phyloP scores from a whole-genome alignment of 2,329 filamentous ascomycete species.

The Diaporthe capsici region DNA sequence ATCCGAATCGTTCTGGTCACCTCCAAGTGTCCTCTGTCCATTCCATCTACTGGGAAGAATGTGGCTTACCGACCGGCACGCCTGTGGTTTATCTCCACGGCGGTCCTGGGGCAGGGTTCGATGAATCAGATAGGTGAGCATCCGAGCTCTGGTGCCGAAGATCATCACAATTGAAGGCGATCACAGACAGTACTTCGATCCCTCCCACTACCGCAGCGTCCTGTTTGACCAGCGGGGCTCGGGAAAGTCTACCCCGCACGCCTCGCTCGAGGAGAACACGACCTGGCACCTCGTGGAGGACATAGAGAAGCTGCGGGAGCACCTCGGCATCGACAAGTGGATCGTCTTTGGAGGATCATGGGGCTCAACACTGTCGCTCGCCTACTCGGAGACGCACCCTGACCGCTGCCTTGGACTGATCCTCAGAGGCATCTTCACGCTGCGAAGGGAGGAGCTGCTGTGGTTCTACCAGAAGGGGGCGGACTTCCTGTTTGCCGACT shows the following conservation, averaged over 20 bases:
- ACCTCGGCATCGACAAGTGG: slow-evolving; percentile 55
- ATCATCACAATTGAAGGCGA: slow-evolving; percentile 47
- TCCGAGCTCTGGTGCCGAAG: neutral
- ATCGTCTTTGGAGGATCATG: slow-evolving; percentile 58
- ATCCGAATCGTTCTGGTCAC: slow-evolving; percentile 45
- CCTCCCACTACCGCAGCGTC: slow-evolving; percentile 50
- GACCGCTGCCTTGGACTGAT: slow-evolving; percentile 51
- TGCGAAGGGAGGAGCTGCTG: slow-evolving; percentile 53
- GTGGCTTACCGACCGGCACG: slow-evolving; percentile 43
- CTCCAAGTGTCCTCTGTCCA: slow-evolving; percentile 48
- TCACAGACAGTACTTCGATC: slow-evolving; percentile 56
- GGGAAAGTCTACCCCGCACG: slow-evolving; percentile 54
- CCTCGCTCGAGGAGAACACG: slow-evolving; percentile 54
- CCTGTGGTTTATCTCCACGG: slow-evolving; percentile 59
- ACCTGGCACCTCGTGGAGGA: slow-evolving; percentile 55
- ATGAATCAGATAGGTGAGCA: slow-evolving; percentile 14
- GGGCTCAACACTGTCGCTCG: slow-evolving; percentile 56
- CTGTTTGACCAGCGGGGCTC: slow-evolving; percentile 58
- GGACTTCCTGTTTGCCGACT: slow-evolving; percentile 55
- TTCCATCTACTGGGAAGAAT: slow-evolving; percentile 49
- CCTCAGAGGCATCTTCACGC: slow-evolving; percentile 53
- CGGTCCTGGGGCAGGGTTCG: slow-evolving; percentile 55
- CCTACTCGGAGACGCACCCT: slow-evolving; percentile 56
- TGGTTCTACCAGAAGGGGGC: slow-evolving; percentile 52
- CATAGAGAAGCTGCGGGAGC: slow-evolving; percentile 54